These are phyloP conservation scores for Backusella liffmaniae DNA, from an alignment of 192 early-diverging fungal genomes.

Conservation along the genomic window DNA sequence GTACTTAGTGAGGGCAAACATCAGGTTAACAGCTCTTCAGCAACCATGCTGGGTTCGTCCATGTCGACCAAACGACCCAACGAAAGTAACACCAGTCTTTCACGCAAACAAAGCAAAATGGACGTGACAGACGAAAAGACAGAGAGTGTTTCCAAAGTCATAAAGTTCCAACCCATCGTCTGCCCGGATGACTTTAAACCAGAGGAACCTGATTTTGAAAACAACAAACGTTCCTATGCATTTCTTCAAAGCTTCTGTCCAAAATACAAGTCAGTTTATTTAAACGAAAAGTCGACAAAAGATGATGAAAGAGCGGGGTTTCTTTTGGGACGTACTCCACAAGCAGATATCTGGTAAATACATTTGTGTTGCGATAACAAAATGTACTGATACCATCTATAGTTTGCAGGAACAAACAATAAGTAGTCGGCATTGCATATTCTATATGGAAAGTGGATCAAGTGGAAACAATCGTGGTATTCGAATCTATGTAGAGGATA, in stretches of 20 bases:
- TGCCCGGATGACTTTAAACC: background rate
- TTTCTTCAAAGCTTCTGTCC: background rate
- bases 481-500: conserved; percentile 13
- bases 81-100: background rate
- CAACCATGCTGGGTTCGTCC: background rate
- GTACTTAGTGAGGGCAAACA: background rate
- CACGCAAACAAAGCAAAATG: background rate
- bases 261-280: background rate
- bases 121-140: background rate
- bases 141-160: background rate
- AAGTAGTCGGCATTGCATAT: conserved; percentile 11
- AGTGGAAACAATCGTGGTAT: background rate
- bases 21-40: background rate
- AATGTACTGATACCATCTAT: background rate
- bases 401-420: background rate
- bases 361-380: background rate
- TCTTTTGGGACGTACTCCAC: conserved; percentile 8
- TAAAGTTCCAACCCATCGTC: background rate
- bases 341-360: conserved; percentile 12
- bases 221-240: background rate
- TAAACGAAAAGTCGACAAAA: background rate
- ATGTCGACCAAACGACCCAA: background rate
- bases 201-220: background rate
- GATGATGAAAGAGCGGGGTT: background rate
- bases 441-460: conserved; percentile 20